Evolutionary conservation across 2,329 filamentous ascomycete genomes (phyloP).

Genomic region (Ophiostoma triangulosporum): DNA sequence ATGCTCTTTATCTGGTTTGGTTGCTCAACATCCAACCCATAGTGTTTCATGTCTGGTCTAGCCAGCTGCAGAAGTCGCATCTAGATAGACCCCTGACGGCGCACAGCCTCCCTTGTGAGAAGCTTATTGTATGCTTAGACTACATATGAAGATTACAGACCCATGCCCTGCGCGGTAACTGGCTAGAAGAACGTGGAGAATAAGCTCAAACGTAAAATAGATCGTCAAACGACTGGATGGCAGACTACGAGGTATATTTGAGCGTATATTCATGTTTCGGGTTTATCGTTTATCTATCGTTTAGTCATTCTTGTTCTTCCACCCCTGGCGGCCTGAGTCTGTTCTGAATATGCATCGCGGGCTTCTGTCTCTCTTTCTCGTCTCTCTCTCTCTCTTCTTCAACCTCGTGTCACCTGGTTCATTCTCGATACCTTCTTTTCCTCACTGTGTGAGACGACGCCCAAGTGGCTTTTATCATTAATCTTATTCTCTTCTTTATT

Average conservation of each 20-base stretch:
- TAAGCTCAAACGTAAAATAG: background rate
- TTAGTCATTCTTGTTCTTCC: background rate
- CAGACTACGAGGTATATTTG: background rate
- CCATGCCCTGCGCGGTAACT: background rate
- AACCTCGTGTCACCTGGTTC: background rate
- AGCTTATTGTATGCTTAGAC: background rate
- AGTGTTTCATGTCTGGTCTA: constrained; percentile 11
- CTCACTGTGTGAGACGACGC: constrained; percentile 8
- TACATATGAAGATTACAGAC: no score
- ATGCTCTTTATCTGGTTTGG: background rate
- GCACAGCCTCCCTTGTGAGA: constrained; percentile 9
- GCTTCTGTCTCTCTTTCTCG: background rate
- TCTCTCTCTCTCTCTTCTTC: background rate
- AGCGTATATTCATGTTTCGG: background rate
- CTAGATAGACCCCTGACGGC: background rate
- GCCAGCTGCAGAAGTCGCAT: no score
- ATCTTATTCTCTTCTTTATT: constrained; percentile 9
- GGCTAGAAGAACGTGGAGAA: background rate
- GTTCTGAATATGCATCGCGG: no score
- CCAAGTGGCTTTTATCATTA: constrained; percentile 13
- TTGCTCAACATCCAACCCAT: constrained; percentile 9
- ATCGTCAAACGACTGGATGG: background rate
- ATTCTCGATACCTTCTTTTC: constrained; percentile 1
- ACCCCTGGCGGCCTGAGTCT: no score
- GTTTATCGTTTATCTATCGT: constrained; percentile 1